A percentile compares a stretch with the other conserved stretches of the same genome.
These are phyloP conservation scores for Parmelia sp. DNA, from an alignment of 495 filamentous ascomycete species.

Conservation along the genomic window DNA sequence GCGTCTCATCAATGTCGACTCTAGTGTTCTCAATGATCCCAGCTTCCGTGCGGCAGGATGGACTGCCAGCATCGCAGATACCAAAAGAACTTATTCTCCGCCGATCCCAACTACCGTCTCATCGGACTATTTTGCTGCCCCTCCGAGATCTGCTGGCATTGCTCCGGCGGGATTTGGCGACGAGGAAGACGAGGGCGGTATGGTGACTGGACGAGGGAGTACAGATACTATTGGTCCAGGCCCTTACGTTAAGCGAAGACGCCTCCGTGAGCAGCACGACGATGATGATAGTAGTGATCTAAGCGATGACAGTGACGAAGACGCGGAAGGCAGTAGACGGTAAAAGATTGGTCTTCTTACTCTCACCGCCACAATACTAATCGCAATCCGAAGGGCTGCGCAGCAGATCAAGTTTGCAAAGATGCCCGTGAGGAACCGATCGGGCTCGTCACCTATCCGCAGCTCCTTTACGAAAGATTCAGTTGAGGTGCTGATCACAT, in stretches of 20 bases:
- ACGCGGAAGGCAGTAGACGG: slow-evolving; percentile 52
- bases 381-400: slow-evolving; percentile 39
- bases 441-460: slow-evolving; percentile 80
- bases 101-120: slow-evolving; percentile 87
- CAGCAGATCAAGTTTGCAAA: slow-evolving; percentile 93
- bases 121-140: slow-evolving; percentile 88
- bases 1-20: slow-evolving; percentile 86
- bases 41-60: slow-evolving; percentile 94
- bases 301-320: slow-evolving; percentile 94
- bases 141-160: slow-evolving; percentile 43
- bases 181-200: slow-evolving; percentile 74
- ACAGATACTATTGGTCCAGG: slow-evolving; percentile 67
- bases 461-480: slow-evolving; percentile 45
- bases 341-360: slow-evolving; percentile 22
- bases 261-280: slow-evolving; percentile 66
- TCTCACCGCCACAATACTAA: slow-evolving; percentile 20
- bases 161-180: slow-evolving; percentile 47
- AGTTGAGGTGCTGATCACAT: slow-evolving; percentile 51
- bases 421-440: slow-evolving; percentile 80
- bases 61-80: slow-evolving; percentile 65
- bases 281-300: slow-evolving; percentile 96
- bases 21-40: slow-evolving; percentile 83
- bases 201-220: slow-evolving; percentile 71
- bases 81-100: slow-evolving; percentile 90
- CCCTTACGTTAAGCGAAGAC: slow-evolving; percentile 42